Evolutionary conservation across 2,329 filamentous ascomycete genomes (phyloP).

Genomic region (Diaporthe eres): DNA sequence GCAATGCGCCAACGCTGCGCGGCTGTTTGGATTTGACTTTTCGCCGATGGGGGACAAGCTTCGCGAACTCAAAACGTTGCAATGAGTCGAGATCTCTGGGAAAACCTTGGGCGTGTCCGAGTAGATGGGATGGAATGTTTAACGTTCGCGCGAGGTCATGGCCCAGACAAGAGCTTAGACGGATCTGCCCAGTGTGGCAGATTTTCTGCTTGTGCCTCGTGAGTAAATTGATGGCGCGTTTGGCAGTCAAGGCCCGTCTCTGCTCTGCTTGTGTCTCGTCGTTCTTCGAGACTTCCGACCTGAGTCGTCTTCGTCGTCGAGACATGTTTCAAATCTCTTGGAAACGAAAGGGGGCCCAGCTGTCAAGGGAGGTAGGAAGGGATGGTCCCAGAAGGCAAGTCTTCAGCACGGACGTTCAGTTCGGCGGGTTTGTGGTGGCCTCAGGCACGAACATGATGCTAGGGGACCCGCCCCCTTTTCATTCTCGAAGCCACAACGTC

Average conservation of each 20-base stretch:
- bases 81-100: constrained; percentile 30
- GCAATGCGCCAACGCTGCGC: constrained; percentile 14
- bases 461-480: constrained; percentile 39
- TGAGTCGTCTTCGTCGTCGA: constrained; percentile 32
- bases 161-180: not conserved
- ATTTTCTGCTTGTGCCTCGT: not conserved
- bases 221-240: not conserved
- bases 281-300: constrained; percentile 8
- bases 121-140: constrained; percentile 16
- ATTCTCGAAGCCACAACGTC: constrained; percentile 16
- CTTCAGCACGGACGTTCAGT: constrained; percentile 22
- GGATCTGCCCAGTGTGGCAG: constrained; percentile 4
- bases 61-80: constrained; percentile 27
- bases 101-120: not conserved
- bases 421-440: constrained; percentile 13
- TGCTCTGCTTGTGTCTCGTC: not conserved
- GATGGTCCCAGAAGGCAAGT: constrained; percentile 19
- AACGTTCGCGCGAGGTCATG: constrained; percentile 23
- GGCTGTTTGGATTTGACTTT: constrained; percentile 23
- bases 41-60: constrained; percentile 1
- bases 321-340: constrained; percentile 37
- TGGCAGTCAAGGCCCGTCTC: not conserved
- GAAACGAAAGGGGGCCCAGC: constrained; percentile 16
- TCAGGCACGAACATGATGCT: constrained; percentile 7
- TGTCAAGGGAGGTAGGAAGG: constrained; percentile 29